A percentile compares a stretch with the other conserved stretches of the same genome.
Evolutionary conservation across 805 yeast species (phyloP).

Genomic region (Suhomyces emberorum): DNA sequence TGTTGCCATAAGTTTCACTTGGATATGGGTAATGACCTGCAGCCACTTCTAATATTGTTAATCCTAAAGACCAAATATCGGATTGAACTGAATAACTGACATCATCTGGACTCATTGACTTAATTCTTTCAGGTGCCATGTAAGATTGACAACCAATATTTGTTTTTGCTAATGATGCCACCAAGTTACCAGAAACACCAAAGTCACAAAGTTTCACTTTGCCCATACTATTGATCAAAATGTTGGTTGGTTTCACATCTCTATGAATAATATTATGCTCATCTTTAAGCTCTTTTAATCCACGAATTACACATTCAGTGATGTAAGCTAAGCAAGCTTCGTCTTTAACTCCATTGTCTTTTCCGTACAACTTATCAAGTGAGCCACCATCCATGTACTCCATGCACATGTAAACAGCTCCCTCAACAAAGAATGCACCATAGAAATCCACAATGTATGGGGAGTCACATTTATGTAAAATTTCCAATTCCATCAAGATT

Average conservation of each 20-base stretch:
- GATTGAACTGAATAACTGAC: constrained; percentile 87
- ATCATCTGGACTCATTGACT: constrained; percentile 68
- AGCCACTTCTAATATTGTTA: constrained; percentile 83
- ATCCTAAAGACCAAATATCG: constrained; percentile 93
- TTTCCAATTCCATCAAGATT: constrained; percentile 93
- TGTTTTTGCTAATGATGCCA: constrained; percentile 91
- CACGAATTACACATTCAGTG: constrained; percentile 74
- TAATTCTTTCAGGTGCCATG: constrained; percentile 98
- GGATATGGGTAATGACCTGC: constrained; percentile 95
- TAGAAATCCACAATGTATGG: constrained; percentile 93
- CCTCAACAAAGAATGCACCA: constrained; percentile 96
- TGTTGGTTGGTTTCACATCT: constrained; percentile 96
- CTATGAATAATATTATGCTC: constrained; percentile 90
- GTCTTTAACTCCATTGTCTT: constrained; percentile 55
- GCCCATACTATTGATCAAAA: constrained; percentile 78
- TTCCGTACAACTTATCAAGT: constrained; percentile 75
- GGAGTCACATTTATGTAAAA: constrained; percentile 84
- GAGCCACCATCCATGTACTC: constrained; percentile 98
- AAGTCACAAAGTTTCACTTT: constrained; percentile 90
- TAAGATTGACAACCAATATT: constrained; percentile 97
- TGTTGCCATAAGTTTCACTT: constrained; percentile 84
- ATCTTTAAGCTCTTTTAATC: constrained; percentile 82
- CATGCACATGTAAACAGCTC: constrained; percentile 97
- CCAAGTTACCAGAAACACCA: constrained; percentile 93
- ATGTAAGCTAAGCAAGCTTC: constrained; percentile 80